Evolutionary conservation across 2,329 filamentous ascomycete species (phyloP), one percentile per base, ranked within the genome.

Genomic region (Aspergillus quadricinctus): DNA sequence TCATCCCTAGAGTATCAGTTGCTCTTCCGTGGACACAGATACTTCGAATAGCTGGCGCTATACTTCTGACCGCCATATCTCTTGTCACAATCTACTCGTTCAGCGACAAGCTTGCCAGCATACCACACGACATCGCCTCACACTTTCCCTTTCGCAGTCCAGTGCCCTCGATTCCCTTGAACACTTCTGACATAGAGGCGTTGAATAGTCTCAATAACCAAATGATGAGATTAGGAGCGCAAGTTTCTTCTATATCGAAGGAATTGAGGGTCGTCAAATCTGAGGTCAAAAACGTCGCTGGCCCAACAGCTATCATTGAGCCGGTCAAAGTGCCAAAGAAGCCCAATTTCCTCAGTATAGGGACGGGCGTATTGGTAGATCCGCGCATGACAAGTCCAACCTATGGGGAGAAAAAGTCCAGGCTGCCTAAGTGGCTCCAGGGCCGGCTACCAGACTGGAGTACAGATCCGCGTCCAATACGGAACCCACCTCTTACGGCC

Each of bases 341-440:
- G 54, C 77, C 92, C 72, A 96, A 97, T 76, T 92, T 87, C 75
- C 88, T 96, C 64, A 81, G 82, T 3, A 66, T 74, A 1, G 84
- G 84, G 4, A 75, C 85, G 19, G 90, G 90, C 4, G 89, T 90
- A 1, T 64, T 79, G 1, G 75, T 94, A 60, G 83, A 92, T 62
- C 75, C 77, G 0, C 63, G 69, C 2, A 73, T 82, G 28, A 88
- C 85, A 1, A 92, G 89, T 0, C 79, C 81, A 0, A 81, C 81
- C 0, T 79, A 73, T 59, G 74, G 61, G 27, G 43, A 46, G 11
- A 14, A 46, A 9, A 23, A 7, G 7, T 37, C 31, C 31, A 37
- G 31, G 31, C 31, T 37, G 31, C 31, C 31, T n/a, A 37, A 37
- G 31, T 37, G 31, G 31, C 14, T 37, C 14, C 31, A 17, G 31